Evolutionary conservation across 139 green algal species (phyloP).

Genomic region (Choricystis sp.): DNA sequence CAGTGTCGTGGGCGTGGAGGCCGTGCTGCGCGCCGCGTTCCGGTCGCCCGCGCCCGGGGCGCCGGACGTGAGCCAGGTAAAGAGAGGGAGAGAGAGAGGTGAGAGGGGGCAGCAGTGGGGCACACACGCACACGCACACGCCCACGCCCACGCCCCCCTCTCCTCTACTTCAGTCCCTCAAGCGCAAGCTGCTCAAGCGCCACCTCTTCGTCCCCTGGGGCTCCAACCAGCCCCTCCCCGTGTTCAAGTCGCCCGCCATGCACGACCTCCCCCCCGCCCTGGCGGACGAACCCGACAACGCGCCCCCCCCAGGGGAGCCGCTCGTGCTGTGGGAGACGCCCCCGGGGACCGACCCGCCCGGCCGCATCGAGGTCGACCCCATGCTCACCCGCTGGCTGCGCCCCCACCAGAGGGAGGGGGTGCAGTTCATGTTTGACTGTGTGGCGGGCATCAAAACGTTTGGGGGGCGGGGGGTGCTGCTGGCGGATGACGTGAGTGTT

Average conservation of each 20-base stretch:
- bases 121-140: conserved; percentile 6
- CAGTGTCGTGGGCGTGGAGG: conserved; percentile 5
- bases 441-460: conserved; percentile 55
- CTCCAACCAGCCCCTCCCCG: conserved; percentile 25
- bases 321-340: conserved; percentile 60
- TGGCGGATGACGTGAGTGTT: conserved; percentile 93
- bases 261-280: background rate
- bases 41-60: background rate
- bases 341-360: conserved; percentile 3
- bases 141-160: background rate
- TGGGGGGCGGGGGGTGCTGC: conserved; percentile 57
- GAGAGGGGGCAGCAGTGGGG: background rate
- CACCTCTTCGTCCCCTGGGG: conserved; percentile 69
- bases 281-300: background rate
- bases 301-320: conserved; percentile 37
- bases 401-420: conserved; percentile 87
- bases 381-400: conserved; percentile 78
- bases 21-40: conserved; percentile 6
- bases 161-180: conserved; percentile 28
- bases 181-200: conserved; percentile 35
- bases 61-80: conserved; percentile 1
- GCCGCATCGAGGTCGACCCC: conserved; percentile 49
- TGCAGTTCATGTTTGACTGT: conserved; percentile 99
- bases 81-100: background rate
- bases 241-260: background rate